phyloP scores from a whole-genome alignment of 805 yeast genomes.

The Candida manassasensis region DNA sequence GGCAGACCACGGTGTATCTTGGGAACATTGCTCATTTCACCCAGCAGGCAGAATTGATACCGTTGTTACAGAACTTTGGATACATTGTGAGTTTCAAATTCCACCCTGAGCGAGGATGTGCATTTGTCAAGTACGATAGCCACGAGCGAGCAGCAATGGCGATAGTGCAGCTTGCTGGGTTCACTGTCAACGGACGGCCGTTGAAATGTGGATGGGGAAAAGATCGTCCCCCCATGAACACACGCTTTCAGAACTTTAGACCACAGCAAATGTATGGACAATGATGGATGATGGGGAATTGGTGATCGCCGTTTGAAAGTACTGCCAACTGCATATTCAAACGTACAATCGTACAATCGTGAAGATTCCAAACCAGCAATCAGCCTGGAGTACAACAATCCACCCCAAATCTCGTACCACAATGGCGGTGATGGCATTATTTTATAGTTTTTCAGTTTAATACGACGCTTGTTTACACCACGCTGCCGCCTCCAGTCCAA shows the following conservation, averaged over 20 bases:
- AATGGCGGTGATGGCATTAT: too few relatives aligned
- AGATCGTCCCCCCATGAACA: constrained; percentile 29
- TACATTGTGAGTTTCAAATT: constrained; percentile 76
- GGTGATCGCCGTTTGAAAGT: too few relatives aligned
- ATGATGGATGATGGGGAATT: too few relatives aligned
- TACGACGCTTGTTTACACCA: too few relatives aligned
- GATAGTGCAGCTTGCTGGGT: constrained; percentile 71
- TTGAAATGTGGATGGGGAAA: constrained; percentile 88
- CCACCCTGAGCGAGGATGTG: constrained; percentile 80
- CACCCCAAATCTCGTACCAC: too few relatives aligned
- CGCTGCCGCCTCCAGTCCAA: too few relatives aligned
- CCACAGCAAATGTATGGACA: constrained; percentile 27
- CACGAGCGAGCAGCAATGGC: constrained; percentile 90
- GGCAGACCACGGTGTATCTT: constrained; percentile 82
- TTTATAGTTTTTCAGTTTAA: too few relatives aligned
- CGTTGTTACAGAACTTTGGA: constrained; percentile 75
- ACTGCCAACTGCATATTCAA: too few relatives aligned
- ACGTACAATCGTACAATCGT: too few relatives aligned
- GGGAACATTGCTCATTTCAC: constrained; percentile 81
- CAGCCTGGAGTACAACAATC: too few relatives aligned
- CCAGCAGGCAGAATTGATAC: constrained; percentile 66
- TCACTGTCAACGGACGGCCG: constrained; percentile 69
- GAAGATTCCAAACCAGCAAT: too few relatives aligned
- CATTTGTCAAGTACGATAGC: constrained; percentile 80
- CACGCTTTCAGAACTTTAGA: constrained; percentile 21